Conservation (phyloP, 805 yeast genomes). For the Zygotorulaspora sp. region DNA sequence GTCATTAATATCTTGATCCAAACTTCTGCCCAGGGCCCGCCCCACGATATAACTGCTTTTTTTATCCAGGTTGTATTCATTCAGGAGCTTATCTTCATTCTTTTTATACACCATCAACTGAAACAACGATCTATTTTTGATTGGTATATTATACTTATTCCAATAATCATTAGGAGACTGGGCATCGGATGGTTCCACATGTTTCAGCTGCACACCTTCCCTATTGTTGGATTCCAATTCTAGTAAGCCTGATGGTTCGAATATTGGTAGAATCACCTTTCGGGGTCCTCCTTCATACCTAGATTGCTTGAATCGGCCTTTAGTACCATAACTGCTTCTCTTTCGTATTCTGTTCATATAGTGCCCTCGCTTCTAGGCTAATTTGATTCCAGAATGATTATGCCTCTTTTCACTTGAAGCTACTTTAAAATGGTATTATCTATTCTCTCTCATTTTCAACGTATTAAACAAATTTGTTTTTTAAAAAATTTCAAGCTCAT, state of each 20-base stretch:
- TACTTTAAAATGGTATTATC: background rate
- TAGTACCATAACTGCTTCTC: background rate
- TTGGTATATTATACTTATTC: constrained; percentile 17
- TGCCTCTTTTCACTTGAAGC: no score
- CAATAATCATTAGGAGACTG: constrained; percentile 24
- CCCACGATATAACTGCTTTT: constrained; percentile 38
- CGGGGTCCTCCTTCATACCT: constrained; percentile 5
- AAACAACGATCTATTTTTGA: constrained; percentile 21
- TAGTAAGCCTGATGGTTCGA: constrained; percentile 41
- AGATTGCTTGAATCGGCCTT: constrained; percentile 4
- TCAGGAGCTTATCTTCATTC: constrained; percentile 23
- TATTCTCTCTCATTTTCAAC: background rate
- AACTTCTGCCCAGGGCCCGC: constrained; percentile 25
- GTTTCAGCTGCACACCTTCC: constrained; percentile 37
- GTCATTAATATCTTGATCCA: constrained; percentile 2
- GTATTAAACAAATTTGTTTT: background rate
- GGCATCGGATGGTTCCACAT: constrained; percentile 38
- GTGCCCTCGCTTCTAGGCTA: no score
- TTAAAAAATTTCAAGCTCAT: constrained; percentile 18
- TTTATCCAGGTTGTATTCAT: constrained; percentile 24
- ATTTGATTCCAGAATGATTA: no score
- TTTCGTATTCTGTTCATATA: constrained; percentile 16
- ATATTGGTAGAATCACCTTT: constrained; percentile 25
- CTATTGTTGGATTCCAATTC: constrained; percentile 39
- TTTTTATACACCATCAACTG: constrained; percentile 32